phyloP scores from a whole-genome alignment of 1,139 yeast species.

The Hansenula sp. region DNA sequence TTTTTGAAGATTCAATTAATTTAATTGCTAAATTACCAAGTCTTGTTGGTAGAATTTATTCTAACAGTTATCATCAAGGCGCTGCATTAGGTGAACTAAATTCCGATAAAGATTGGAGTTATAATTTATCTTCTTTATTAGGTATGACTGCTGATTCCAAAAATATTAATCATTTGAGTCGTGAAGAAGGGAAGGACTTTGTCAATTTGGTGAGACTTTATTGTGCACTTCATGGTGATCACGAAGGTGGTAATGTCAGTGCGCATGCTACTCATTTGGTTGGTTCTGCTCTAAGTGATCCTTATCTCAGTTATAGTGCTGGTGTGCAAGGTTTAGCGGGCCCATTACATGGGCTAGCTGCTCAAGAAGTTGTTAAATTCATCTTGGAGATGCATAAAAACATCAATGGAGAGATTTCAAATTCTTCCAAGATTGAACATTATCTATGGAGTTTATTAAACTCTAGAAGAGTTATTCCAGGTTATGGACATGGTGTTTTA shows the following conservation, averaged over 20 bases:
- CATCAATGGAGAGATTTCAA: slow-evolving; percentile 23
- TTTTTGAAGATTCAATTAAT: slow-evolving; percentile 61
- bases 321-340: slow-evolving; percentile 42
- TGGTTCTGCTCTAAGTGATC: slow-evolving; percentile 38
- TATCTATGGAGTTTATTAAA: slow-evolving; percentile 37
- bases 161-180: slow-evolving; percentile 21
- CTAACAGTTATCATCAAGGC: slow-evolving; percentile 50
- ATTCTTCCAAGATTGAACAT: slow-evolving; percentile 27
- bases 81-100: slow-evolving; percentile 19
- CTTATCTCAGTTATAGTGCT: slow-evolving; percentile 35
- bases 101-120: slow-evolving; percentile 23
- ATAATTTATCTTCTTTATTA: slow-evolving; percentile 23
- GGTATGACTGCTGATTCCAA: slow-evolving; percentile 23
- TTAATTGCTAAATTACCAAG: slow-evolving; percentile 63
- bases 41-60: slow-evolving; percentile 63
- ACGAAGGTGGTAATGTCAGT: slow-evolving; percentile 44
- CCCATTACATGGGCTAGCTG: slow-evolving; percentile 41
- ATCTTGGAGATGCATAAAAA: slow-evolving; percentile 30
- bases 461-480: slow-evolving; percentile 39
- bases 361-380: slow-evolving; percentile 40
- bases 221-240: slow-evolving; percentile 40
- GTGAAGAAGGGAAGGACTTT: slow-evolving; percentile 28
- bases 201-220: slow-evolving; percentile 38
- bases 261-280: slow-evolving; percentile 41
- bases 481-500: slow-evolving; percentile 41